Evolutionary conservation across 2,329 filamentous ascomycete species (phyloP), one percentile per base, ranked within the genome.

Genomic region (Alternaria sp.): DNA sequence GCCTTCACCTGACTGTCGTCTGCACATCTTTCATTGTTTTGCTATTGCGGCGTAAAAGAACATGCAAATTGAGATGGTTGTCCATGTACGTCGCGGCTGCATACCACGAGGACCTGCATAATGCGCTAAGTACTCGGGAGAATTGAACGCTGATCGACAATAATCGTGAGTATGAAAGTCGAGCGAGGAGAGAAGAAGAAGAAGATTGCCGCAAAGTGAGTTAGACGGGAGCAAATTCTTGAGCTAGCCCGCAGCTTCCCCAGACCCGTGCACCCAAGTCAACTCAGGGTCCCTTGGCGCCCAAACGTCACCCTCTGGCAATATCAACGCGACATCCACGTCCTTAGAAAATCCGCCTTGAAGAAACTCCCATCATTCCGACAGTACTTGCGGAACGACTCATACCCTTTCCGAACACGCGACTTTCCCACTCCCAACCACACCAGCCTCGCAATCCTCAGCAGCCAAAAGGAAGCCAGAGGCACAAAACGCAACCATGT

Each of bases 401-500:
- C 8, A 7, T 8, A 40, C 44, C 1, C 4, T n/a, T 13, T 23
- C 11, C 17, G 28, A 11, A 6, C 3, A 17, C 39, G 26, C 13
- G 10, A 28, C 10, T 10, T 10, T 17, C 5, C n/a, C 8, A 14
- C 3, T 46, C 44, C 7, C n/a, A 28, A 17, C 17, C 14, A 17
- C 3, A 52, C n/a, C 3, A 9, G 17, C 52, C 13, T 34, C 34
- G 2, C 39, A 31, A 36, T 39, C n/a, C 28, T 14, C n/a, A 39
- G 21, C 31, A 46, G 5, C 39, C 28, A 34, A 28, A 2, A 29
- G 2, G 10, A 41, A 33, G 26, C 37, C 23, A 7, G 29, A 33
- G 26, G 26, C 40, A 31, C 26, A 24, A 36, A 45, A 60, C 64
- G 21, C 49, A 51, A 78, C 59, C 48, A 86, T 85, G 83, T 84